Percentiles rank a stretch among this genome's conserved stretches.
Evolutionary conservation across 139 green algal species (phyloP).

Genomic region (Haematococcus lacustris): DNA sequence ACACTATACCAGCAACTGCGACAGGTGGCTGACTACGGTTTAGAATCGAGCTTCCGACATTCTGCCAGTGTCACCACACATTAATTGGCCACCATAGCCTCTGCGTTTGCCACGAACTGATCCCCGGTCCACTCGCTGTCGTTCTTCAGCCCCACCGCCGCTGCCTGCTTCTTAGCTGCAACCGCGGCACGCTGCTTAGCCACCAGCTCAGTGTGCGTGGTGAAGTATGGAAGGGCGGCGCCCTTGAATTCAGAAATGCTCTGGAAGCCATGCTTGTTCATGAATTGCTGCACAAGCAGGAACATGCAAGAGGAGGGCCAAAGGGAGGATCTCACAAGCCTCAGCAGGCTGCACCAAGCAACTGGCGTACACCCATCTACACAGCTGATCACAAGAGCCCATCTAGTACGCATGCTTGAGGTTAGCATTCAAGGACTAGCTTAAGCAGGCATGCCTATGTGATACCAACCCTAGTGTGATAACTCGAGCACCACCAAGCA

Average conservation of each 20-base stretch:
- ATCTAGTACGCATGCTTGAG: neutral
- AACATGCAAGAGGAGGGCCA: neutral
- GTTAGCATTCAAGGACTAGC: neutral
- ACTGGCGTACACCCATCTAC: neutral
- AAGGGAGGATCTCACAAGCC: neutral
- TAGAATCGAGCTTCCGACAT: too few relatives aligned
- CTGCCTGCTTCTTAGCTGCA: constrained; percentile 52
- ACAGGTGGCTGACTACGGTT: too few relatives aligned
- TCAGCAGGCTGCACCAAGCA: neutral
- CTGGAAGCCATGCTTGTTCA: constrained; percentile 73
- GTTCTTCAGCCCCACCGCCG: constrained; percentile 60
- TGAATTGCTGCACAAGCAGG: neutral
- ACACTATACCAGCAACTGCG: too few relatives aligned
- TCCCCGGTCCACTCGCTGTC: constrained; percentile 93
- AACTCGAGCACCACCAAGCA: neutral
- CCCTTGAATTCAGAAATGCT: constrained; percentile 82
- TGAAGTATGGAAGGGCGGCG: constrained; percentile 83
- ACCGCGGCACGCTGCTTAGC: constrained; percentile 71
- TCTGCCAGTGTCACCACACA: too few relatives aligned
- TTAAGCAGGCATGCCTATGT: neutral
- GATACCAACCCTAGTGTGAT: neutral
- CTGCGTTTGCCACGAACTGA: constrained; percentile 71
- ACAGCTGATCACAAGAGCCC: neutral
- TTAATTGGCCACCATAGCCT: constrained; percentile 65
- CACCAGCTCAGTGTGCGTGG: constrained; percentile 90